Evolutionary conservation across 1,284 basidiomycete genomes (phyloP), one percentile per base, ranked within the genome.

Genomic region (Abortiporus biennis): DNA sequence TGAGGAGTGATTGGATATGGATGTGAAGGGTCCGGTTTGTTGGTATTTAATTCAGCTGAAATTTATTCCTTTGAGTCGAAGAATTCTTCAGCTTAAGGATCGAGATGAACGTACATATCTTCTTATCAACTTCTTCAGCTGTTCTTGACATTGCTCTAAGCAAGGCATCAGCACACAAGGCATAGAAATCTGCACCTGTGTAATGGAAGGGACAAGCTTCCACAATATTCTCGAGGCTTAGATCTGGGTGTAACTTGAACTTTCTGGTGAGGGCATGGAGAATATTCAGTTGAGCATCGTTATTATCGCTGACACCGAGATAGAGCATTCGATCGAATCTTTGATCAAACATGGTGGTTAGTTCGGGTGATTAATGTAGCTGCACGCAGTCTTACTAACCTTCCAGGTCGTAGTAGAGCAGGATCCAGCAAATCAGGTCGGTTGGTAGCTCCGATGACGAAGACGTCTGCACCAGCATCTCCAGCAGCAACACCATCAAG

Each of bases 261-360:
- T 95, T 97, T 45, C 94, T 69, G 2, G 96, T 98, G 43, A 98
- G 67, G 1, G 96, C 94, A 57, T 86, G 78, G 1, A 99, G 67
- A 55, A 99, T 94, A 52, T 87, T 84, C 29, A 85, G 67, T 58
- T 99, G 95, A 2, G 87, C 88, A 31, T 80, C 74, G 64, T 98
- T 87, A 0, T 85, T 91, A 41, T 87, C 78, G 64, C 87, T 86
- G n/a, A 98, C 85, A 20, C 91, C 91, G 37, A 99, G 78, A 63
- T 99, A 99, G 21, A 99, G 73, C 86, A 99, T 85, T 8, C 92
- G 86, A 61, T 99, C 96, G 67, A 99, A 99, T 48, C 95, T 93
- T 52, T 4, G 34, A 15, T 24, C 17, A 24, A n/a, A n/a, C n/a
- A n/a, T n/a, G n/a, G n/a, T n/a, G n/a, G n/a, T n/a, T 15, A 30